Conservation (phyloP, 1,139 yeast genomes). For the Saccharomyces hybrid region DNA sequence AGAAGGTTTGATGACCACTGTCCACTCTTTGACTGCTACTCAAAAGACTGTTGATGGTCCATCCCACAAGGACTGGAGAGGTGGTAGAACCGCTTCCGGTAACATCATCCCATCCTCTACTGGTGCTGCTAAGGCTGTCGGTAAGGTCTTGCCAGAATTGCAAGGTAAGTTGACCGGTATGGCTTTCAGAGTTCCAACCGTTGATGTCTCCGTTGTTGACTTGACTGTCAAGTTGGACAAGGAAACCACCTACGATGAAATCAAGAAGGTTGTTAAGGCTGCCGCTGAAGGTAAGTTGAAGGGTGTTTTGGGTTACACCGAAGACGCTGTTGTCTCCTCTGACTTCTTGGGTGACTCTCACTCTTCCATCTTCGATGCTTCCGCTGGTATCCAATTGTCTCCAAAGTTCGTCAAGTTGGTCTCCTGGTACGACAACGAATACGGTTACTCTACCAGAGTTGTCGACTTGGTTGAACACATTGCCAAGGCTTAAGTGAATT, state of each 20-base stretch:
- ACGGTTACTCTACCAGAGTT: slow-evolving; percentile 86
- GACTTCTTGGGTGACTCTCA: slow-evolving; percentile 71
- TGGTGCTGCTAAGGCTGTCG: slow-evolving; percentile 91
- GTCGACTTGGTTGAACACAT: slow-evolving; percentile 66
- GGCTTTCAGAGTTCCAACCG: slow-evolving; percentile 86
- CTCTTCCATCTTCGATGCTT: slow-evolving; percentile 77
- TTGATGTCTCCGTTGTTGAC: slow-evolving; percentile 77
- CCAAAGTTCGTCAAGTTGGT: slow-evolving; percentile 80
- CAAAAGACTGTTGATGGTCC: slow-evolving; percentile 92
- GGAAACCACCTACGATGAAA: slow-evolving; percentile 68
- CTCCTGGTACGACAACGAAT: slow-evolving; percentile 87
- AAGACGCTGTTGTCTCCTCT: slow-evolving; percentile 77
- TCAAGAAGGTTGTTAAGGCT: slow-evolving; percentile 59
- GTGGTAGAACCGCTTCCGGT: slow-evolving; percentile 90
- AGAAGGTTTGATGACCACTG: slow-evolving; percentile 86
- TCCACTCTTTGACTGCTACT: slow-evolving; percentile 83
- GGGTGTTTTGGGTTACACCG: slow-evolving; percentile 77
- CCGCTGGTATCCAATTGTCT: slow-evolving; percentile 74
- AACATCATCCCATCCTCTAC: slow-evolving; percentile 86
- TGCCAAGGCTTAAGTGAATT: slow-evolving; percentile 5
- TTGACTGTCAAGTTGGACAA: slow-evolving; percentile 64
- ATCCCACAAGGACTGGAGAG: slow-evolving; percentile 94
- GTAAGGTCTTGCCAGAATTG: slow-evolving; percentile 79
- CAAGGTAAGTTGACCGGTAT: slow-evolving; percentile 86
- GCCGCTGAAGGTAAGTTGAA: slow-evolving; percentile 66